Conservation (phyloP, 768 basidiomycete species). For the Mycena epipterygia region DNA sequence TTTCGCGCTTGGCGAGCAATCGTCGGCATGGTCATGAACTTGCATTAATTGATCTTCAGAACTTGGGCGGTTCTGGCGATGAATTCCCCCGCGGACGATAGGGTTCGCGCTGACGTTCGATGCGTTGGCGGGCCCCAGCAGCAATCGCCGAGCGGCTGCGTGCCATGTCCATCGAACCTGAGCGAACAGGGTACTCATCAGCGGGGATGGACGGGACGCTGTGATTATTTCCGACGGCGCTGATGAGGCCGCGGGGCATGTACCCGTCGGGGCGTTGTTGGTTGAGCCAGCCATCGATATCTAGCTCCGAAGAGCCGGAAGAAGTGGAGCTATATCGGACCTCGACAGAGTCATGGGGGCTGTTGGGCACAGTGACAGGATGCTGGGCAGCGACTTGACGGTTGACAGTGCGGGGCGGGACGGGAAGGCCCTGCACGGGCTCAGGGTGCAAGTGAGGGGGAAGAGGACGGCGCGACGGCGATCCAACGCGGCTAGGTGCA, state of each 20-base stretch:
- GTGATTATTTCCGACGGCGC: conserved; percentile 32
- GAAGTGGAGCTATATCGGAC: conserved; percentile 25
- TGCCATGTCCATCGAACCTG: conserved; percentile 15
- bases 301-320: conserved; percentile 18
- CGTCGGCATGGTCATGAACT: conserved; percentile 9
- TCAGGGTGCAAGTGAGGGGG: conserved; percentile 15
- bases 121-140: neutral
- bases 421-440: conserved; percentile 49
- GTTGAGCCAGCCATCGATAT: conserved; percentile 37
- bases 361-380: conserved; percentile 12
- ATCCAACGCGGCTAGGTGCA: conserved; percentile 20
- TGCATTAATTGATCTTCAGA: conserved; percentile 8
- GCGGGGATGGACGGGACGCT: conserved; percentile 26
- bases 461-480: conserved; percentile 27
- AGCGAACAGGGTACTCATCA: neutral
- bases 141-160: conserved; percentile 22
- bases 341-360: conserved; percentile 26
- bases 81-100: conserved; percentile 18
- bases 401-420: conserved; percentile 49
- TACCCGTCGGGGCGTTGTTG: conserved; percentile 38
- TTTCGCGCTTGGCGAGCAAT: conserved; percentile 26
- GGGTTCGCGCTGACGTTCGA: neutral
- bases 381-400: conserved; percentile 15
- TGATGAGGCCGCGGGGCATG: conserved; percentile 40
- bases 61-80: conserved; percentile 20